phyloP scores from a whole-genome alignment of 345 rosid genomes.

The Chamaenerion angustifolium region DNA sequence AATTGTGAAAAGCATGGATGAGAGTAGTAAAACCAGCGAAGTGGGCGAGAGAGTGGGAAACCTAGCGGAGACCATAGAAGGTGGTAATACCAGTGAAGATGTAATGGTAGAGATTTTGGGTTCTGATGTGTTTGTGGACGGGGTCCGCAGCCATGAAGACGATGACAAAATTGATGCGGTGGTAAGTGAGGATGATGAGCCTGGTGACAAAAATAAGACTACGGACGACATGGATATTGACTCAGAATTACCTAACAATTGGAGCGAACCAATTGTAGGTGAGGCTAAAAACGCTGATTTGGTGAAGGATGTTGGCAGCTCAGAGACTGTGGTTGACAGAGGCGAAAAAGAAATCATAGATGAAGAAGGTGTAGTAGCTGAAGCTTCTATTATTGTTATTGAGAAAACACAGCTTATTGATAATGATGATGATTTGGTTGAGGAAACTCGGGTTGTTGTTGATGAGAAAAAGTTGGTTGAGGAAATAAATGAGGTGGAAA shows the following conservation, averaged over 20 bases:
- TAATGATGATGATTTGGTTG: background rate
- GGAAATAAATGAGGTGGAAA: constrained; percentile 1
- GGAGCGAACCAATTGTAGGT: background rate
- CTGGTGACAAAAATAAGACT: constrained; percentile 3
- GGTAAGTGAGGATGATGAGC: constrained; percentile 9
- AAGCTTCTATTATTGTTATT: background rate
- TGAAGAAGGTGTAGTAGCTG: background rate
- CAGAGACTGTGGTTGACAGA: background rate
- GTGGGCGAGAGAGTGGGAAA: constrained; percentile 8
- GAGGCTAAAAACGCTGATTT: background rate
- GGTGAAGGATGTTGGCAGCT: background rate
- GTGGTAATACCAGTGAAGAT: constrained; percentile 22
- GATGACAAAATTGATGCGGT: constrained; percentile 8
- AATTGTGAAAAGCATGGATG: too few species aligned
- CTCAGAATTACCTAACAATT: background rate
- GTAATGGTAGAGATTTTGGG: constrained; percentile 30
- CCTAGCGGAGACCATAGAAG: constrained; percentile 10
- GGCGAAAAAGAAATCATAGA: background rate
- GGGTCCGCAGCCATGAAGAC: constrained; percentile 14
- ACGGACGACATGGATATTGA: constrained; percentile 3
- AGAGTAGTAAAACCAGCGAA: background rate
- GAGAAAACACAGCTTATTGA: background rate
- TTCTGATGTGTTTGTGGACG: constrained; percentile 28
- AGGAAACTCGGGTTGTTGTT: background rate
- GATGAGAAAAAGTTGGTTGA: constrained; percentile 1